Conservation (phyloP, 139 green algal species). For the Chlamydomonas asymmetrica region DNA sequence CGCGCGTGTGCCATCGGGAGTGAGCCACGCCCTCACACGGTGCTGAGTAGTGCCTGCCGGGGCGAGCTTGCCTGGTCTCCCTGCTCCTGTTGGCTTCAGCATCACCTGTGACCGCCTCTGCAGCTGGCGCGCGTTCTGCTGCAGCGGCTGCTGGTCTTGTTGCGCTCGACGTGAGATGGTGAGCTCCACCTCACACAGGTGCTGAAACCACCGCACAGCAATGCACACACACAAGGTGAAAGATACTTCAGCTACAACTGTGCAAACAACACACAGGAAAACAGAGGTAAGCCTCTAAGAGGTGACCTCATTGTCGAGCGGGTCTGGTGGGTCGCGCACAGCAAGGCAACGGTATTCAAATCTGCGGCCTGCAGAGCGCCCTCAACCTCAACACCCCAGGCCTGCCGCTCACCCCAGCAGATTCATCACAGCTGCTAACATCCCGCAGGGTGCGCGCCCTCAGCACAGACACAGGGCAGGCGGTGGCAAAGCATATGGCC, state of each 20-base stretch:
- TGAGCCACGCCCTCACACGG: constrained; percentile 34
- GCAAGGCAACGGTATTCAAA: too few species aligned
- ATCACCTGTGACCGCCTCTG: not conserved
- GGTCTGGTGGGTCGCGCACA: too few species aligned
- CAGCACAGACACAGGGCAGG: constrained; percentile 5
- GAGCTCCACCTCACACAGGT: constrained; percentile 44
- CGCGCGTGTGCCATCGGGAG: constrained; percentile 37
- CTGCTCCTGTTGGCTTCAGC: not conserved
- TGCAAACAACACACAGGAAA: too few species aligned
- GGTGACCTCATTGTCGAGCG: too few species aligned
- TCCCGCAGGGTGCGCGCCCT: constrained; percentile 17
- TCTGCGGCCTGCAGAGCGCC: too few species aligned
- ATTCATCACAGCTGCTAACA: constrained; percentile 4
- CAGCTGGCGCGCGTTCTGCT: not conserved
- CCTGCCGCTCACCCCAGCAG: too few species aligned
- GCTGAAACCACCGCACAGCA: too few species aligned
- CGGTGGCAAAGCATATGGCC: constrained; percentile 42
- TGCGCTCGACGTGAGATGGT: not conserved
- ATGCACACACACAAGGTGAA: too few species aligned
- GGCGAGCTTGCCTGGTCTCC: not conserved
- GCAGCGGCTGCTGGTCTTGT: not conserved
- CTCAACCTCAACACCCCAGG: too few species aligned
- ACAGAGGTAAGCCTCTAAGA: too few species aligned
- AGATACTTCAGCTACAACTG: too few species aligned
- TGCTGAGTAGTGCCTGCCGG: too few species aligned